These are phyloP conservation scores for Kurtzmaniella quercitrusa DNA, from an alignment of 1,139 yeast genomes.

Conservation along the genomic window DNA sequence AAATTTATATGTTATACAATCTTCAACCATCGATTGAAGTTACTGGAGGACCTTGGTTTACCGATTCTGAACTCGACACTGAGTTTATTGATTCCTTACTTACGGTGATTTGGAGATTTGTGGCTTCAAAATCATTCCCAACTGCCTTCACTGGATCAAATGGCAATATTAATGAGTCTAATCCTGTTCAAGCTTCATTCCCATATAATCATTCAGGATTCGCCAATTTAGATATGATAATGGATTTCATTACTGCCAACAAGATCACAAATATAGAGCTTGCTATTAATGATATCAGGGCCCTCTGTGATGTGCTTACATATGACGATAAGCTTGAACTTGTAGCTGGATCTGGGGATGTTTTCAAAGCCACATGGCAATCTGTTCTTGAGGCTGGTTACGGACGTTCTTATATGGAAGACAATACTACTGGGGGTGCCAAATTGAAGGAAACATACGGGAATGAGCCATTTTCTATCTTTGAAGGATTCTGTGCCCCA, in stretches of 20 bases:
- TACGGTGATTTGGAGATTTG: constrained; percentile 83
- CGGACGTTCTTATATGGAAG: constrained; percentile 37
- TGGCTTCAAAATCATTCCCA: constrained; percentile 74
- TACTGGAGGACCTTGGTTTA: constrained; percentile 99
- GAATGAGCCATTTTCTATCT: constrained; percentile 26
- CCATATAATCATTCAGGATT: constrained; percentile 57
- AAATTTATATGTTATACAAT: constrained; percentile 91
- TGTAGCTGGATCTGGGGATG: constrained; percentile 42
- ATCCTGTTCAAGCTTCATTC: constrained; percentile 36
- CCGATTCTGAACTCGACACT: constrained; percentile 90
- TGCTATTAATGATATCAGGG: constrained; percentile 66
- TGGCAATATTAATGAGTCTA: constrained; percentile 16
- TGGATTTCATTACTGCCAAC: constrained; percentile 68
- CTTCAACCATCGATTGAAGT: constrained; percentile 92
- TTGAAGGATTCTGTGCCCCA: constrained; percentile 31
- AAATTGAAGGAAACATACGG: constrained; percentile 12
- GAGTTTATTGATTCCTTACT: constrained; percentile 85
- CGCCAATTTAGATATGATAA: constrained; percentile 68
- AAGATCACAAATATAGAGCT: constrained; percentile 83
- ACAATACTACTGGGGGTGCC: constrained; percentile 11
- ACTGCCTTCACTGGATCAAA: constrained; percentile 46
- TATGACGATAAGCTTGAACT: constrained; percentile 83
- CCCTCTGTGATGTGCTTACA: constrained; percentile 82
- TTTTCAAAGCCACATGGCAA: constrained; percentile 57
- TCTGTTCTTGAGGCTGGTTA: constrained; percentile 61